Percentiles rank a stretch among this genome's conserved stretches.
Evolutionary conservation across 352 stramenopile genomes (phyloP).

Genomic region (Globisporangium heterothallicum): DNA sequence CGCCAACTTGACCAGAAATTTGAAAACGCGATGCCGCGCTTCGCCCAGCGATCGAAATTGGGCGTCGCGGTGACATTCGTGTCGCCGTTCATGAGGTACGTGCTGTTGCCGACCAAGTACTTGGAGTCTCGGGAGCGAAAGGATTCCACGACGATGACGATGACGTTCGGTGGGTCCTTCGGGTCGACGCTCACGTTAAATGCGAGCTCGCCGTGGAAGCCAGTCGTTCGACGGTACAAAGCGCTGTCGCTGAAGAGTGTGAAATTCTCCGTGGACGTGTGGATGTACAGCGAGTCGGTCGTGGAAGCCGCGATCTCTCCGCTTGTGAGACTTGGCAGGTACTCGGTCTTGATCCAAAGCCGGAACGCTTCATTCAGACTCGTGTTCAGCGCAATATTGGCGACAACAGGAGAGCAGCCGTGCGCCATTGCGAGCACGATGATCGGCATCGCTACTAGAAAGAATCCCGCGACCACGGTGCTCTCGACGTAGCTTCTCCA

Average conservation of each 20-base stretch:
- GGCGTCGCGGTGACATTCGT: constrained; percentile 41
- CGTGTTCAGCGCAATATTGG: constrained; percentile 31
- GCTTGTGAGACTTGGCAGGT: constrained; percentile 13
- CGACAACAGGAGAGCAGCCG: constrained; percentile 18
- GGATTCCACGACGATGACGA: constrained; percentile 48
- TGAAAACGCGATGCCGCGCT: constrained; percentile 35
- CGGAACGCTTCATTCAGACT: constrained; percentile 37
- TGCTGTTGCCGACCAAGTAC: constrained; percentile 37
- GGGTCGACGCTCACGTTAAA: constrained; percentile 36
- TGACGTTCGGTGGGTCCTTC: constrained; percentile 36
- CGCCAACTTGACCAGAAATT: constrained; percentile 61
- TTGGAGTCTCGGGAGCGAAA: constrained; percentile 47
- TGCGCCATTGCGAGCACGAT: constrained; percentile 15
- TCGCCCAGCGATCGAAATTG: constrained; percentile 45
- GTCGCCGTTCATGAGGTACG: constrained; percentile 8
- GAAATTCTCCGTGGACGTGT: constrained; percentile 36
- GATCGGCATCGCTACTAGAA: constrained; percentile 14
- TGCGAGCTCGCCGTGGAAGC: constrained; percentile 31
- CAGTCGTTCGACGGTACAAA: constrained; percentile 33
- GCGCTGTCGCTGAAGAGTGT: constrained; percentile 28
- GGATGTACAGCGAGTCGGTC: constrained; percentile 17
- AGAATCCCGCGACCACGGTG: constrained; percentile 2
- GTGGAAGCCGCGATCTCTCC: constrained; percentile 11
- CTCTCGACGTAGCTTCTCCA: not conserved
- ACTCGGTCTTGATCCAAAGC: constrained; percentile 12